A percentile compares a stretch with the other conserved stretches of the same genome.
phyloP scores from a whole-genome alignment of 1,284 basidiomycete species.

The Meira nashicola region DNA sequence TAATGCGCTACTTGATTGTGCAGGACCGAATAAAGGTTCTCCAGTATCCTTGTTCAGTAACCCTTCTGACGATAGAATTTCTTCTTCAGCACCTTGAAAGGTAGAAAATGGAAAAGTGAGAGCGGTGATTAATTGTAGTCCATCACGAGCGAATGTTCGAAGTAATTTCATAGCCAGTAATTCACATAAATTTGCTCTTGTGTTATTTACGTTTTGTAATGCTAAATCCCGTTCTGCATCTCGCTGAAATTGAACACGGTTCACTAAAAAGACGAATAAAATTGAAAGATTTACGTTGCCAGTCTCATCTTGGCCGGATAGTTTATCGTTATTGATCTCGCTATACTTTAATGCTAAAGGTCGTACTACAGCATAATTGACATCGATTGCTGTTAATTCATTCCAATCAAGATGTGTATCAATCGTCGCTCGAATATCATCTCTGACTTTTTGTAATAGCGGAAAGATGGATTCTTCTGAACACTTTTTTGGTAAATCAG shows the following conservation, averaged over 20 bases:
- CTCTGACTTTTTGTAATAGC: constrained; percentile 31
- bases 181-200: constrained; percentile 78
- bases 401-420: constrained; percentile 44
- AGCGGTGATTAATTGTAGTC: constrained; percentile 69
- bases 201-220: constrained; percentile 62
- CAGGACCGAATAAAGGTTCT: constrained; percentile 1
- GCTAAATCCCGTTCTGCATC: constrained; percentile 56
- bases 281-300: constrained; percentile 57
- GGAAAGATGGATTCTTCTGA: constrained; percentile 26
- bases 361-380: constrained; percentile 38
- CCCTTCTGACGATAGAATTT: constrained; percentile 13
- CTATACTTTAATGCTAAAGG: constrained; percentile 43
- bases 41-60: background rate
- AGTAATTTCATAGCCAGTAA: constrained; percentile 77
- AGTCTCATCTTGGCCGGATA: too few species aligned
- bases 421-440: constrained; percentile 34
- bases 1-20: constrained; percentile 34
- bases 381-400: constrained; percentile 37
- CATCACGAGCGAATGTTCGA: constrained; percentile 54
- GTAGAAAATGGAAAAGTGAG: constrained; percentile 84
- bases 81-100: constrained; percentile 56
- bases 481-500: constrained; percentile 1
- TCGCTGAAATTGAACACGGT: constrained; percentile 76
- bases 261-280: constrained; percentile 82
- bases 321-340: constrained; percentile 2